These are phyloP conservation scores for Cutaneotrichosporon sp. DNA, from an alignment of 1,284 basidiomycete genomes.

Conservation along the genomic window DNA sequence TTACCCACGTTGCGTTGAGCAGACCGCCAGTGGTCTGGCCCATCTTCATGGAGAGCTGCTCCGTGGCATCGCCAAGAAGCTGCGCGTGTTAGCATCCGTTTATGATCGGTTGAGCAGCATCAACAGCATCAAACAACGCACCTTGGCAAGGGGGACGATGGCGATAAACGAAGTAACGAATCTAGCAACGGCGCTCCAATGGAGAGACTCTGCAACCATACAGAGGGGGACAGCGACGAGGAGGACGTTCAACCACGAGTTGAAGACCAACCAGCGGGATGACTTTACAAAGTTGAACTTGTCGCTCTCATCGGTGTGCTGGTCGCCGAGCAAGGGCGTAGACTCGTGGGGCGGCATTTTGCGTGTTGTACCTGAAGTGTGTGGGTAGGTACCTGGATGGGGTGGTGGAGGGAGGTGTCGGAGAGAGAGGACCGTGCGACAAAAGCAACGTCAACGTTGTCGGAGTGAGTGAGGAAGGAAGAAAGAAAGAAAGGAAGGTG, in stretches of 20 bases:
- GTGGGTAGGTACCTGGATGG: not conserved
- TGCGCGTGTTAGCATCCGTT: conserved; percentile 13
- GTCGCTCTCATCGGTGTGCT: conserved; percentile 2
- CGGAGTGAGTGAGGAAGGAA: too few species aligned
- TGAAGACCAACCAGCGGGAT: conserved; percentile 64
- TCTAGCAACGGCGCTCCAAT: conserved; percentile 77
- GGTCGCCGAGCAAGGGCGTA: conserved; percentile 25
- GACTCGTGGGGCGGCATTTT: conserved; percentile 32
- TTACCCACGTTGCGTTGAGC: conserved; percentile 72
- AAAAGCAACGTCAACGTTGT: too few species aligned
- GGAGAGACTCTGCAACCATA: conserved; percentile 53
- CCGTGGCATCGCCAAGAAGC: conserved; percentile 71
- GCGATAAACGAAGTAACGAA: conserved; percentile 81
- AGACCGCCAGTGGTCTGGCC: conserved; percentile 81
- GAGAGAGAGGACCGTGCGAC: not conserved
- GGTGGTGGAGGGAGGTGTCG: not conserved
- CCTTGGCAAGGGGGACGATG: conserved; percentile 82
- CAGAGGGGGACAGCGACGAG: conserved; percentile 74
- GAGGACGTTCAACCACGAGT: conserved; percentile 72
- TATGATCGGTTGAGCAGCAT: not conserved
- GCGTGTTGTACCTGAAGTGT: not conserved
- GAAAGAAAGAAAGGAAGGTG: too few species aligned
- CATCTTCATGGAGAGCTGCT: conserved; percentile 74
- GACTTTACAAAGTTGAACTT: conserved; percentile 56
- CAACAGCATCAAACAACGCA: conserved; percentile 34